These are phyloP conservation scores for Streptanthus diversifolius DNA, from an alignment of 345 rosid genomes.

Conservation along the genomic window DNA sequence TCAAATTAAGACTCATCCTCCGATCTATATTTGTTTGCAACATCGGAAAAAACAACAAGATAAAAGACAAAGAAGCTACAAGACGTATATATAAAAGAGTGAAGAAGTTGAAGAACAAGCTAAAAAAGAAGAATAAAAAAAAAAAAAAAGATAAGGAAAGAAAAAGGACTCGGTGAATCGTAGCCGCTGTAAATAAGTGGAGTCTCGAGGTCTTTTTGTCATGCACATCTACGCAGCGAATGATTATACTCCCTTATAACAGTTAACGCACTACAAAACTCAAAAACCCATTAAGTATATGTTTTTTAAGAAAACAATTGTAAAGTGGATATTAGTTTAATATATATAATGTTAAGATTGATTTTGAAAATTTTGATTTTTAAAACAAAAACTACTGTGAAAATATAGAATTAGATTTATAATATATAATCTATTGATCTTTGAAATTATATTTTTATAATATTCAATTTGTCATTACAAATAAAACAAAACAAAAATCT, in stretches of 20 bases:
- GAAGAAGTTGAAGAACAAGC: constrained; percentile 22
- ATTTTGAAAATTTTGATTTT: background rate
- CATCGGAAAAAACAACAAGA: constrained; percentile 33
- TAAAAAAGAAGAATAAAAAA: background rate
- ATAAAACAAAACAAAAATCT: too few relatives aligned
- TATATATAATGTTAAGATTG: background rate
- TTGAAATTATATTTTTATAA: background rate
- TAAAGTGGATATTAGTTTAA: background rate
- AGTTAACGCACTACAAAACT: too few relatives aligned
- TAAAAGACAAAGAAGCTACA: constrained; percentile 27
- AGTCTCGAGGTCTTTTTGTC: constrained; percentile 36
- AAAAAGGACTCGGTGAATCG: constrained; percentile 39
- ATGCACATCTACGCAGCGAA: constrained; percentile 53
- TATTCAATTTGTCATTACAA: too few relatives aligned
- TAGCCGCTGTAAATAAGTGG: constrained; percentile 33
- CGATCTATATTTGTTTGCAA: constrained; percentile 31
- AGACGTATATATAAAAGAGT: constrained; percentile 28
- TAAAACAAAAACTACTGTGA: background rate
- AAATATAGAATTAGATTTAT: background rate
- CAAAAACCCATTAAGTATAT: too few relatives aligned
- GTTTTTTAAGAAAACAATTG: background rate
- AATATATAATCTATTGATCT: background rate
- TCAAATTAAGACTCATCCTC: constrained; percentile 61
- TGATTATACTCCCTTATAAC: constrained; percentile 31
- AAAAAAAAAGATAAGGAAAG: constrained; percentile 38